Base-by-base conservation (phyloP, 148 eudicot species). In the Polygonum aviculare region DNA sequence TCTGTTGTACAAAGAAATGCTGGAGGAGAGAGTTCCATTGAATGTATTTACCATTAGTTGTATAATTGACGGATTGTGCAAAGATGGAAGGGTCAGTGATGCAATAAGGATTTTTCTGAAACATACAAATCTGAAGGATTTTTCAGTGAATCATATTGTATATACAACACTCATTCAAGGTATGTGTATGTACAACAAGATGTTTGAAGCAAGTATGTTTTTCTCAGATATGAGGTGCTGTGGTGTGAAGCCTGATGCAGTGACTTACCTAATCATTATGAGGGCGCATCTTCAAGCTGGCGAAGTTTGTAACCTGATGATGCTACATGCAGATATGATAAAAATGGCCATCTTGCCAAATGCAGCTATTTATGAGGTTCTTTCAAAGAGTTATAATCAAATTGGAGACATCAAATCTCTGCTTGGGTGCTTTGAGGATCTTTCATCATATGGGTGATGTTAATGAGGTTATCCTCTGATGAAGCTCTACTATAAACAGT, bases 261-360 rank as follows among this genome's bases (percentile, higher is more conserved):
- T 82, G 49, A 79, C 88, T 44, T 94, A 90, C 77, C 51, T 63
- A 14, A 77, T 81, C 78, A 81, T 90, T 57, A 73, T 82, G 48
- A 77, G 78, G 71, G 88, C 85, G 47, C 86, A 87, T 82, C 77
- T 77, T 36, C 81, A 74, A 62, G 84, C 82, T 11, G 84, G 80
- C 63, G 85, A 83, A 79, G 60, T 85, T 72, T 54, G 74, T 75
- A 75, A 85, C 82, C 81, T 87, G 74, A 71, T 80, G 88, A 83
- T 90, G 93, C 74, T 94, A 81, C 95, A 91, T 12, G 97, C 97
- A 10, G 97, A 94, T 79, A 87, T 94, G 89, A 52, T 88, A 65
- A 94, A 94, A 83, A 79, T 79, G 73, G 98, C 95, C 21, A 78
- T 86, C 57, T 78, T 84, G 78, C 84, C 90, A 39, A 79, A 85